phyloP scores from a whole-genome alignment of 2,329 filamentous ascomycete genomes.

The Calonectria naviculata region DNA sequence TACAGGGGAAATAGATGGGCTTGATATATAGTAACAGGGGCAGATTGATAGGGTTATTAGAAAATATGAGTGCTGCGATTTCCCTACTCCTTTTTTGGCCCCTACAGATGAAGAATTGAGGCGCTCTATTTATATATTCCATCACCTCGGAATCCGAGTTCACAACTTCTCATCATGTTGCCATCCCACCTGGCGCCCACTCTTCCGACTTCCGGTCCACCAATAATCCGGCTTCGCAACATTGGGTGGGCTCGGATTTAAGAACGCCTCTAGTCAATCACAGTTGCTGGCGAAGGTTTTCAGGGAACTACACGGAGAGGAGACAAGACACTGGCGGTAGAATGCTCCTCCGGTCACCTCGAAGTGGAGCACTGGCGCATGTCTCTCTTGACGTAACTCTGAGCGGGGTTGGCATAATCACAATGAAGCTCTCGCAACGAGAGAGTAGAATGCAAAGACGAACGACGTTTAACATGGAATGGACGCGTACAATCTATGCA shows the following conservation, averaged over 20 bases:
- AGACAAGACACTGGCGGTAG: background rate
- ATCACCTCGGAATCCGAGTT: conserved; percentile 30
- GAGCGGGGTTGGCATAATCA: conserved; percentile 23
- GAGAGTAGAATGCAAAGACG: background rate
- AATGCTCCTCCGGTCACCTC: background rate
- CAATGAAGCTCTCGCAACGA: background rate
- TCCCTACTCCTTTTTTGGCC: too few species aligned
- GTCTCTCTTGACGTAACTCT: conserved; percentile 16
- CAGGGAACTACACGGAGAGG: background rate
- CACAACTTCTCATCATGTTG: conserved; percentile 11
- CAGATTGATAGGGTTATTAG: background rate
- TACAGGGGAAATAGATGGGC: background rate
- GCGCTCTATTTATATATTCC: background rate
- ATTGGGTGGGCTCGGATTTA: conserved; percentile 19
- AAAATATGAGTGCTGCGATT: background rate
- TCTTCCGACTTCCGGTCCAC: conserved; percentile 24
- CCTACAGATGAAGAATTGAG: background rate
- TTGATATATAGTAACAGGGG: background rate
- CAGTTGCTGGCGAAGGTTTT: background rate
- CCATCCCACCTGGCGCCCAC: conserved; percentile 10
- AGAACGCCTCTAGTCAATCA: background rate
- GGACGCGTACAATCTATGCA: background rate
- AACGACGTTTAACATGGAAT: background rate
- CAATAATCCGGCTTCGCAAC: conserved; percentile 19
- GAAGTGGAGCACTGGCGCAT: background rate